phyloP scores from a whole-genome alignment of 257 asterid species.

The Osmanthus fragrans region DNA sequence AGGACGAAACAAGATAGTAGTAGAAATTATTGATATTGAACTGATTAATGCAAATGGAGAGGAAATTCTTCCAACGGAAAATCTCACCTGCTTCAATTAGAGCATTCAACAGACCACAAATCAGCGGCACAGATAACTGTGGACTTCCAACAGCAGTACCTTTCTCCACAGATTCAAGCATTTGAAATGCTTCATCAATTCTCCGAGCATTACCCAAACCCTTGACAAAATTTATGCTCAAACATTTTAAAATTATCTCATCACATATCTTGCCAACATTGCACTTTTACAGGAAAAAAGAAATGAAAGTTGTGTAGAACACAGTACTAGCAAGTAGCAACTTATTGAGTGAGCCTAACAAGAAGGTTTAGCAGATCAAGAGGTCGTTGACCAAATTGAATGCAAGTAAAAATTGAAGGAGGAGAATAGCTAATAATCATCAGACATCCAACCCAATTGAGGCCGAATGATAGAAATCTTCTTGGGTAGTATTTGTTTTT shows the following conservation, averaged over 20 bases:
- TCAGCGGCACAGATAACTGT: slow-evolving; percentile 45
- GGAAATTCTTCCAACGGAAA: slow-evolving; percentile 25
- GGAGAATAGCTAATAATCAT: background rate
- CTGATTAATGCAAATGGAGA: slow-evolving; percentile 5
- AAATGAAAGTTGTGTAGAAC: background rate
- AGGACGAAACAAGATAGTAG: background rate
- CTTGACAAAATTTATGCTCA: slow-evolving; percentile 31
- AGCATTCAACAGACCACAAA: slow-evolving; percentile 58
- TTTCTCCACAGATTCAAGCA: slow-evolving; percentile 64
- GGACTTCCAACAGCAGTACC: slow-evolving; percentile 66
- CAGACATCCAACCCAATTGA: background rate
- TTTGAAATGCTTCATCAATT: slow-evolving; percentile 68
- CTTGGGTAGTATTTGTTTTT: too few species aligned
- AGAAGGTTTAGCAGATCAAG: background rate
- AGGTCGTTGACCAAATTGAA: background rate
- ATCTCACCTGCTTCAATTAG: slow-evolving; percentile 59
- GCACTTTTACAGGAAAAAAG: slow-evolving; percentile 19
- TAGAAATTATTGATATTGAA: background rate
- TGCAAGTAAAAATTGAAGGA: background rate
- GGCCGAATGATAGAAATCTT: background rate
- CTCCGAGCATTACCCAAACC: slow-evolving; percentile 63
- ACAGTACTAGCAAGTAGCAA: background rate
- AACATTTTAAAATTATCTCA: background rate
- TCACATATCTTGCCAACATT: slow-evolving; percentile 7
- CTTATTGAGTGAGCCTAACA: background rate